Percentiles rank a stretch among this genome's conserved stretches.
phyloP scores from a whole-genome alignment of 2,329 filamentous ascomycete species.

The Xylaria sp. region DNA sequence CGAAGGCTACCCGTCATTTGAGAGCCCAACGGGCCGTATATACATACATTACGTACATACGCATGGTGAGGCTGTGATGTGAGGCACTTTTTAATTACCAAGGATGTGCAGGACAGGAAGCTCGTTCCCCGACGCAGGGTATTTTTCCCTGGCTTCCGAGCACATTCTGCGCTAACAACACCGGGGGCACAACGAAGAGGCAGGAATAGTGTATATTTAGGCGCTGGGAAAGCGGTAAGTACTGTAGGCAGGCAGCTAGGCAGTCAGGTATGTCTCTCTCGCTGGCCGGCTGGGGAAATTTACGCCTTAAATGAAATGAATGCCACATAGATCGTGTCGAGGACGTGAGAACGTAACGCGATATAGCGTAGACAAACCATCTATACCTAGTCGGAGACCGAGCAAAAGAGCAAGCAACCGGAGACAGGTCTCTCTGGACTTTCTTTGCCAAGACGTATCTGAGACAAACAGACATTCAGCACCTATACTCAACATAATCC shows the following conservation, averaged over 20 bases:
- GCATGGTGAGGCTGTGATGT: conserved; percentile 10
- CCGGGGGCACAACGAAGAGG: not conserved
- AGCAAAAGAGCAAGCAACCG: not conserved
- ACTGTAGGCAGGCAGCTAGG: not conserved
- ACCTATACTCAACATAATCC: not conserved
- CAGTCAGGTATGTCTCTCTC: not conserved
- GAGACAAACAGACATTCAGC: not conserved
- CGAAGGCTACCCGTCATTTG: not conserved
- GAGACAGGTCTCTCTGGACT: not conserved
- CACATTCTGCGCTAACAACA: not conserved
- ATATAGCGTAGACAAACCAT: not conserved
- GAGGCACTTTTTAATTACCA: conserved; percentile 8
- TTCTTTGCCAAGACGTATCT: not conserved
- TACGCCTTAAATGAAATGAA: not conserved
- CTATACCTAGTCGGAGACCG: not conserved
- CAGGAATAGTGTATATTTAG: conserved; percentile 9
- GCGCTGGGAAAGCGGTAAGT: no score
- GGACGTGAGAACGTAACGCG: not conserved
- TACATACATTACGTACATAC: conserved; percentile 2
- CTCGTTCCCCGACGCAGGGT: conserved; percentile 11
- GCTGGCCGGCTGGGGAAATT: not conserved
- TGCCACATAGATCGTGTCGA: not conserved
- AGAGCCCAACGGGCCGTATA: conserved; percentile 11
- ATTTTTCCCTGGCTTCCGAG: not conserved
- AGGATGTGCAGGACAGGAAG: not conserved